These are phyloP conservation scores for Metarhizium sp. DNA, from an alignment of 2,329 filamentous ascomycete genomes.

Conservation along the genomic window DNA sequence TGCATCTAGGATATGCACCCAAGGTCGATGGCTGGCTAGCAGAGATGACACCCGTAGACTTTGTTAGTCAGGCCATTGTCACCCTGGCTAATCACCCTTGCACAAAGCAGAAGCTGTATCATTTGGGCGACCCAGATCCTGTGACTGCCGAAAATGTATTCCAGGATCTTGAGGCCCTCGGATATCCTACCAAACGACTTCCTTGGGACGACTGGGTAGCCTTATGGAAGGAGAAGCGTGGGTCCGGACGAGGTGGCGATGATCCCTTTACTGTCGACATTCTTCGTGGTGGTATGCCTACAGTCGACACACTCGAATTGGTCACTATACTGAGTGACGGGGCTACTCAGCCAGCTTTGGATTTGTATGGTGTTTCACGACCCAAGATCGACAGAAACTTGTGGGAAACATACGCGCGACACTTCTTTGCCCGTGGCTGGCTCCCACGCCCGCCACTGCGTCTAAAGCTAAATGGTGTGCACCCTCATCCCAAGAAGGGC, in stretches of 20 bases:
- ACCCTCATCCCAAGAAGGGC: conserved; percentile 29
- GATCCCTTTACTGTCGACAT: conserved; percentile 71
- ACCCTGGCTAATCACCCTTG: conserved; percentile 57
- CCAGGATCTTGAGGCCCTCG: conserved; percentile 52
- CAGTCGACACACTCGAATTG: conserved; percentile 57
- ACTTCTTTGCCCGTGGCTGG: conserved; percentile 76
- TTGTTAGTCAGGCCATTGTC: conserved; percentile 65
- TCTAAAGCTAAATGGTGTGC: conserved; percentile 20
- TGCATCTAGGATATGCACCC: conserved; percentile 61
- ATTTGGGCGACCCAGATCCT: conserved; percentile 64
- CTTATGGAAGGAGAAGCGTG: conserved; percentile 63
- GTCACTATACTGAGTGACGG: conserved; percentile 68
- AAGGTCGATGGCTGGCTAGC: conserved; percentile 66
- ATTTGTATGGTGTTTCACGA: conserved; percentile 43
- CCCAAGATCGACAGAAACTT: conserved; percentile 60
- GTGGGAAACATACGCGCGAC: conserved; percentile 69
- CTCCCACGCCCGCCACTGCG: conserved; percentile 52
- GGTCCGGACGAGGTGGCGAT: conserved; percentile 53
- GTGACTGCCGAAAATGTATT: conserved; percentile 60
- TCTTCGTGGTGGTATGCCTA: conserved; percentile 72
- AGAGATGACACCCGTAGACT: conserved; percentile 80
- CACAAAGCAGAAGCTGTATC: conserved; percentile 57
- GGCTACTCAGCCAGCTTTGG: conserved; percentile 52
- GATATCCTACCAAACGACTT: conserved; percentile 59
- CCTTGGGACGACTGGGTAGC: conserved; percentile 66